These are phyloP conservation scores for Petunia hybrid DNA, from an alignment of 305 asterid genomes.

Conservation along the genomic window DNA sequence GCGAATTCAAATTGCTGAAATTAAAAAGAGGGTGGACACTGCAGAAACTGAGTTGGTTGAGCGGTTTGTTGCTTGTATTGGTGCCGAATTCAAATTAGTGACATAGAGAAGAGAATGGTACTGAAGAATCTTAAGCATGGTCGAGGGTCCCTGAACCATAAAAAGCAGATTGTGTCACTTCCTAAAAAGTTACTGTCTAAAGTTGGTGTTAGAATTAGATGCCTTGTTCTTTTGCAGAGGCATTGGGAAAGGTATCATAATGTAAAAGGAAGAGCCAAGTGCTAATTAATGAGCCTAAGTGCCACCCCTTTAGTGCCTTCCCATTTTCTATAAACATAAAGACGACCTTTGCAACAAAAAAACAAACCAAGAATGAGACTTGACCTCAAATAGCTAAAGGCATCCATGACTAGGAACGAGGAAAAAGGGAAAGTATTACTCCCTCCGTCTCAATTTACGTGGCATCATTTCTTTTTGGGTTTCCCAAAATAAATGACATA, in stretches of 20 bases:
- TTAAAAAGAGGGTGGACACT: background rate
- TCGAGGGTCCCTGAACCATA: background rate
- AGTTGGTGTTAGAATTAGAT: slow-evolving; percentile 30
- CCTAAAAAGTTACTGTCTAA: slow-evolving; percentile 1
- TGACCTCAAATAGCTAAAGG: slow-evolving; percentile 9
- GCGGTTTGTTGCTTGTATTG: background rate
- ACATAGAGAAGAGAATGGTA: background rate
- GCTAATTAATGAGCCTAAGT: background rate
- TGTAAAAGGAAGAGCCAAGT: slow-evolving; percentile 2
- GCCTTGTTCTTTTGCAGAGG: slow-evolving; percentile 32
- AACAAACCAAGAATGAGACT: slow-evolving; percentile 20
- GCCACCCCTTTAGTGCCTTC: background rate
- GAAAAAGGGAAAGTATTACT: no score
- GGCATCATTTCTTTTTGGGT: no score
- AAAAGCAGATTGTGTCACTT: slow-evolving; percentile 5
- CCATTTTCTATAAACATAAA: background rate
- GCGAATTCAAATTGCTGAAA: slow-evolving; percentile 19
- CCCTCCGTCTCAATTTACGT: no score
- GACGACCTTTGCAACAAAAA: background rate
- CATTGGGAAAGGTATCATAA: slow-evolving; percentile 28
- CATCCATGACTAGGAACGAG: background rate
- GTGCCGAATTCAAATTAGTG: slow-evolving; percentile 9
- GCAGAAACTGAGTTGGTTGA: background rate
- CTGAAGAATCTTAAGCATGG: background rate
- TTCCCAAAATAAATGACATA: no score